phyloP scores from a whole-genome alignment of 2,329 filamentous ascomycete species.

The Fusarium irregulare region DNA sequence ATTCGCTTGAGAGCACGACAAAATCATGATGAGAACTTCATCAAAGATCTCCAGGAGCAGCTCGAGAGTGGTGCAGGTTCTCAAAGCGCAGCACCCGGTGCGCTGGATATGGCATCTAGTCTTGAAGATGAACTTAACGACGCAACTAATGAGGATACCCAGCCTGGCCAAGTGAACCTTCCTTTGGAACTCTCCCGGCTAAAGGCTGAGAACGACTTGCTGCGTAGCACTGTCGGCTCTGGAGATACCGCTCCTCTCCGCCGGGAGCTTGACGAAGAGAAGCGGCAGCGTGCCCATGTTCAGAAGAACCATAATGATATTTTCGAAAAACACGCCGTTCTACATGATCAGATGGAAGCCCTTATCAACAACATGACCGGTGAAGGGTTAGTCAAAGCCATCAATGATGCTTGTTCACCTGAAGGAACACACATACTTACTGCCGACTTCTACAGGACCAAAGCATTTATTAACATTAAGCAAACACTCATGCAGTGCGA shows the following conservation, averaged over 20 bases:
- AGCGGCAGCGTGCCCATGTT: conserved; percentile 61
- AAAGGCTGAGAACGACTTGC: conserved; percentile 70
- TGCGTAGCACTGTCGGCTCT: conserved; percentile 65
- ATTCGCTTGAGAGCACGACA: conserved; percentile 60
- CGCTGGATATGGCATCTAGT: conserved; percentile 51
- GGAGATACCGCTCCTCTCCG: conserved; percentile 66
- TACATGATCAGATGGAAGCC: conserved; percentile 67
- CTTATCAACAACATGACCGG: conserved; percentile 62
- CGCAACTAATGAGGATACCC: conserved; percentile 54
- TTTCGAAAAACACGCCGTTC: conserved; percentile 68
- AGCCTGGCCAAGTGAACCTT: conserved; percentile 51
- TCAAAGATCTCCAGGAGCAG: conserved; percentile 71
- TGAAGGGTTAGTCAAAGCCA: conserved; percentile 65
- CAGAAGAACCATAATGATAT: conserved; percentile 67
- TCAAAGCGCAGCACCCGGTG: conserved; percentile 35
- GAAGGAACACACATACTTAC: conserved; percentile 56
- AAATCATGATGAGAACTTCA: conserved; percentile 63
- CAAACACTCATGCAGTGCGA: conserved; percentile 58
- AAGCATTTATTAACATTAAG: conserved; percentile 64
- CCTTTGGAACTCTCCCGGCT: conserved; percentile 67
- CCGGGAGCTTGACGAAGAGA: conserved; percentile 66
- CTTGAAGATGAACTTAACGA: conserved; percentile 71
- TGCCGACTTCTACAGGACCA: conserved; percentile 60
- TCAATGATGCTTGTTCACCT: conserved; percentile 47
- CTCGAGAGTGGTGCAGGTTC: conserved; percentile 53